phyloP scores from a whole-genome alignment of 805 yeast genomes.

The Ogataea neopini region DNA sequence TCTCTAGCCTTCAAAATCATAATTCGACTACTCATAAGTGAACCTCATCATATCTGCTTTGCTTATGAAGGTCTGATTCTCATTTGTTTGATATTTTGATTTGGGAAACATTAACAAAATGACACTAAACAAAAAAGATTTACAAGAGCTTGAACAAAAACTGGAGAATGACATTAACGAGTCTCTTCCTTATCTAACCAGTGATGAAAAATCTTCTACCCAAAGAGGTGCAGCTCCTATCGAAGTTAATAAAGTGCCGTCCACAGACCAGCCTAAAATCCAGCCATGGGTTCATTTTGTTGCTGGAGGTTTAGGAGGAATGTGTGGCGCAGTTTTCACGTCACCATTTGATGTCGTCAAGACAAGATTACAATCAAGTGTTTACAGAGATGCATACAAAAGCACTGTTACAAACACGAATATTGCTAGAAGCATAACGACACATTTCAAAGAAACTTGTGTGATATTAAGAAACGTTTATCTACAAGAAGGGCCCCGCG shows the following conservation, averaged over 20 bases:
- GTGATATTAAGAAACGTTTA: conserved; percentile 69
- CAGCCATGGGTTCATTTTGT: conserved; percentile 78
- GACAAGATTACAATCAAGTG: conserved; percentile 91
- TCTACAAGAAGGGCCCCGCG: conserved; percentile 74
- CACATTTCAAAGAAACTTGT: conserved; percentile 83
- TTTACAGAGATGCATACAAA: conserved; percentile 58
- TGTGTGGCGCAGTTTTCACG: conserved; percentile 94
- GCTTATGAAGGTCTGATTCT: neutral
- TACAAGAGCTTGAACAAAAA: conserved; percentile 20
- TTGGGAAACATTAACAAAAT: neutral
- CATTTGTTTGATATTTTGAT: neutral
- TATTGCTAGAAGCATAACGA: conserved; percentile 39
- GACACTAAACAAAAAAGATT: conserved; percentile 13
- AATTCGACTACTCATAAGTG: neutral
- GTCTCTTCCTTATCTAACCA: conserved; percentile 62
- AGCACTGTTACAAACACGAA: conserved; percentile 25
- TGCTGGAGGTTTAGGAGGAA: conserved; percentile 95
- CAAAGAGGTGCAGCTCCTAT: conserved; percentile 36
- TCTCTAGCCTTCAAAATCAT: neutral
- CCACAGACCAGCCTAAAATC: conserved; percentile 25
- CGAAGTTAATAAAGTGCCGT: conserved; percentile 21
- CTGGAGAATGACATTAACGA: conserved; percentile 51
- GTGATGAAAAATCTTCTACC: conserved; percentile 71
- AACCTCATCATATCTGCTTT: neutral
- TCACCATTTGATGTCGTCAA: conserved; percentile 96